Evolutionary conservation across 176 grass and related monocot genomes (phyloP).

Genomic region (Triticum monococcum): DNA sequence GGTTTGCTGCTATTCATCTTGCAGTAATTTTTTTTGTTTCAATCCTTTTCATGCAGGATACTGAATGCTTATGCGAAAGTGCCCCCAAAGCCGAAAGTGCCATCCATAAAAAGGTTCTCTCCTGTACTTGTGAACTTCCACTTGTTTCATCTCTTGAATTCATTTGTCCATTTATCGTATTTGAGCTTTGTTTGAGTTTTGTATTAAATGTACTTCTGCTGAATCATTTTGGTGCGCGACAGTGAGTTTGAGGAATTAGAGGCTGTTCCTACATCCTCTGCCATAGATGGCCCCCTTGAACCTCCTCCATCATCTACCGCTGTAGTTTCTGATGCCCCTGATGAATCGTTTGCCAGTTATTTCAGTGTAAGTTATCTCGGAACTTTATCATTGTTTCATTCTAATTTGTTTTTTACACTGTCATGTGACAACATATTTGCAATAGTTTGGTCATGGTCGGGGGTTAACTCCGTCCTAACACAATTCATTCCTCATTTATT

Average conservation of each 20-base stretch:
- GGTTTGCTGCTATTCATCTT: neutral
- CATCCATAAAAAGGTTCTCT: constrained; percentile 67
- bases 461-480: neutral
- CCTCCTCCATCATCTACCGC: constrained; percentile 31
- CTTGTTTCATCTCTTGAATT: neutral
- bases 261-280: constrained; percentile 66
- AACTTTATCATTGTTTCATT: neutral
- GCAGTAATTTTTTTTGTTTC: neutral
- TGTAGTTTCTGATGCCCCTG: constrained; percentile 41
- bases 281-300: constrained; percentile 76
- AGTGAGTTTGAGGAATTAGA: constrained; percentile 89
- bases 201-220: neutral
- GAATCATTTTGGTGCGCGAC: constrained; percentile 3
- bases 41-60: constrained; percentile 60
- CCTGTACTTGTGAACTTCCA: neutral
- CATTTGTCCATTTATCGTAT: neutral
- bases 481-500: neutral
- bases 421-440: neutral
- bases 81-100: constrained; percentile 73
- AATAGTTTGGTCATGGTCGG: neutral
- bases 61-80: constrained; percentile 88
- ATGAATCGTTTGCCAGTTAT: constrained; percentile 60
- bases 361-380: constrained; percentile 47
- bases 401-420: neutral
- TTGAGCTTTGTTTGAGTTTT: neutral